These are phyloP conservation scores for Dendrobium huoshanense DNA, from an alignment of 106 monocot species.

Conservation along the genomic window DNA sequence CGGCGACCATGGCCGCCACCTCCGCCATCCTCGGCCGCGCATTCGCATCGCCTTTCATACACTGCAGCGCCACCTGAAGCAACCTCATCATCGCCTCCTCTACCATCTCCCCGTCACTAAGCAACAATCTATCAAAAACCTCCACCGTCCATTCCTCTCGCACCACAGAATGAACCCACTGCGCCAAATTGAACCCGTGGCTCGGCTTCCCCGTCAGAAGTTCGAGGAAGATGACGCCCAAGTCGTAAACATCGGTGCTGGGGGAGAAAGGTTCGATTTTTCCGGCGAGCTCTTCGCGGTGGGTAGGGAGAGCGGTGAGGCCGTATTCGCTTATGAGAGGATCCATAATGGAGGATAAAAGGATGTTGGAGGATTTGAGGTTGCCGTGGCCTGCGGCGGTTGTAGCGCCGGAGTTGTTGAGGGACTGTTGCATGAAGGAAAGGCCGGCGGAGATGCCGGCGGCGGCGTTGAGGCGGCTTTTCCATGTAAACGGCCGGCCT, in stretches of 20 bases:
- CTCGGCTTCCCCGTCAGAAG: slow-evolving; percentile 42
- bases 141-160: slow-evolving; percentile 56
- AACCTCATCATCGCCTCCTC: slow-evolving; percentile 38
- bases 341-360: slow-evolving; percentile 22
- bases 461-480: slow-evolving; percentile 21
- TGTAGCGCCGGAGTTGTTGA: not conserved
- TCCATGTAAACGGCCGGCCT: slow-evolving; percentile 20
- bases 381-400: slow-evolving; percentile 27
- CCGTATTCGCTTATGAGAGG: slow-evolving; percentile 54
- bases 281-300: not conserved
- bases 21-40: slow-evolving; percentile 28
- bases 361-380: slow-evolving; percentile 48
- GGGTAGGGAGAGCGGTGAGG: slow-evolving; percentile 6
- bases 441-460: slow-evolving; percentile 25
- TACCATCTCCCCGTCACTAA: slow-evolving; percentile 1
- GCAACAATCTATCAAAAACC: slow-evolving; percentile 34
- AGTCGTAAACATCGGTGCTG: slow-evolving; percentile 16
- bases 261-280: not conserved
- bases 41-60: slow-evolving; percentile 16
- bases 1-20: slow-evolving; percentile 18
- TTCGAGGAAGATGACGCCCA: slow-evolving; percentile 44
- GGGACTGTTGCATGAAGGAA: slow-evolving; percentile 38
- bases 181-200: slow-evolving; percentile 25
- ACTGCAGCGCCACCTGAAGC: slow-evolving; percentile 39
- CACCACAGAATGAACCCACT: slow-evolving; percentile 51